Evolutionary conservation across 345 rosid species (phyloP).

Genomic region (Sisymbrium altissimum): DNA sequence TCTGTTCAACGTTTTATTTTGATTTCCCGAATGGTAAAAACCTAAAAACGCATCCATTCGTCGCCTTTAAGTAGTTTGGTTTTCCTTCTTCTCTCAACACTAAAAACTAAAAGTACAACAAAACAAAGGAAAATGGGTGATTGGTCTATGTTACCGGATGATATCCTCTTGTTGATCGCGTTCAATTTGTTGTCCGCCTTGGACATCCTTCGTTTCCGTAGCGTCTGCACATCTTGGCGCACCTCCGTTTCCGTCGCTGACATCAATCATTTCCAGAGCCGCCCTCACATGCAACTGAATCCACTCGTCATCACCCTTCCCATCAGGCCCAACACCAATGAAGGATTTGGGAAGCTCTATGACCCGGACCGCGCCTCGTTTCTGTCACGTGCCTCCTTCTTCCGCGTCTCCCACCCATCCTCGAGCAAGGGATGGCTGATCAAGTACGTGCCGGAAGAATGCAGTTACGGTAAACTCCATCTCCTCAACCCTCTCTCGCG

Average conservation of each 20-base stretch:
- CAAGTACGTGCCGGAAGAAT: not conserved
- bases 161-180: not conserved
- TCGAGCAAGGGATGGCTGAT: not conserved
- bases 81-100: not conserved
- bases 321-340: too few species aligned
- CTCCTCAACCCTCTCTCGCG: not conserved
- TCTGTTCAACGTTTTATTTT: too few species aligned
- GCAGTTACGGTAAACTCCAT: not conserved
- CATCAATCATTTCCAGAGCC: not conserved
- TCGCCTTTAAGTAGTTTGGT: not conserved
- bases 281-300: not conserved
- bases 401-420: not conserved
- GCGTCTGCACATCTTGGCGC: conserved; percentile 8
- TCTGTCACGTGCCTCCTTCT: not conserved
- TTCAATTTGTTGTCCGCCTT: not conserved
- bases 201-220: not conserved
- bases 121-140: not conserved
- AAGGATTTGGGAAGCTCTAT: too few species aligned
- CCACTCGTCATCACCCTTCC: not conserved
- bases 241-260: not conserved
- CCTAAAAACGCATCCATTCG: not conserved
- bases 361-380: not conserved
- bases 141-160: not conserved
- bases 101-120: not conserved
- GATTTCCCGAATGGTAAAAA: too few species aligned